Evolutionary conservation across 2,329 filamentous ascomycete genomes (phyloP).

Genomic region (Neofusicoccum parvum): DNA sequence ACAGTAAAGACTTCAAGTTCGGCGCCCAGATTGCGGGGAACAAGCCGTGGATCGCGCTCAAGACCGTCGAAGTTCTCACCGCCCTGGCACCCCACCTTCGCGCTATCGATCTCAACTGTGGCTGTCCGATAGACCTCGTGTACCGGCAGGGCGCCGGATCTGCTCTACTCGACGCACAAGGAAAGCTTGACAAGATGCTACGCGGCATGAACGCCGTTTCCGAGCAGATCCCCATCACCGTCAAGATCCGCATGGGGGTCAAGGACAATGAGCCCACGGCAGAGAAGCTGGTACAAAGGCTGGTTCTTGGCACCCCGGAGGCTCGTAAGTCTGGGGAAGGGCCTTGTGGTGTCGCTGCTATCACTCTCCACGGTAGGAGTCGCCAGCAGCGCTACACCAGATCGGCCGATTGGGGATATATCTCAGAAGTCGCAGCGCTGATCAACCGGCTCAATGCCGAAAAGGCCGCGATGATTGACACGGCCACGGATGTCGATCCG

Average conservation of each 20-base stretch:
- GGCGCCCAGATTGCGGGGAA: slow-evolving; percentile 91
- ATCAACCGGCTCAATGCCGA: slow-evolving; percentile 78
- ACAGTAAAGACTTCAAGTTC: slow-evolving; percentile 81
- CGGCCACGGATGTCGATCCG: slow-evolving; percentile 73
- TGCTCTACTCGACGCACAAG: slow-evolving; percentile 82
- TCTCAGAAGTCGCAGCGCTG: slow-evolving; percentile 82
- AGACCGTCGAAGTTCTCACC: slow-evolving; percentile 80
- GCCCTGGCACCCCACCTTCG: slow-evolving; percentile 79
- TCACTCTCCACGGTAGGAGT: slow-evolving; percentile 91
- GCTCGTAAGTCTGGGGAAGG: slow-evolving; percentile 67
- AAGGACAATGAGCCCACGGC: slow-evolving; percentile 78
- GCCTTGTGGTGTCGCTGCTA: slow-evolving; percentile 84
- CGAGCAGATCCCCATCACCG: slow-evolving; percentile 85
- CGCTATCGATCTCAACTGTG: slow-evolving; percentile 93
- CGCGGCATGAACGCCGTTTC: slow-evolving; percentile 95
- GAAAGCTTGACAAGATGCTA: slow-evolving; percentile 91
- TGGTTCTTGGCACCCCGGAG: slow-evolving; percentile 78
- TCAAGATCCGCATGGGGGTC: slow-evolving; percentile 92
- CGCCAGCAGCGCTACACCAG: slow-evolving; percentile 93
- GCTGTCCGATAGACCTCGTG: slow-evolving; percentile 94
- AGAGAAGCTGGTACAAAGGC: slow-evolving; percentile 75
- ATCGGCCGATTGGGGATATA: slow-evolving; percentile 93
- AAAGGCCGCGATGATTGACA: slow-evolving; percentile 70
- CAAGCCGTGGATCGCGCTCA: slow-evolving; percentile 87
- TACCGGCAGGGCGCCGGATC: slow-evolving; percentile 87